Evolutionary conservation across 805 yeast species (phyloP), one percentile per base, ranked within the genome.

Genomic region (Wickerhamiella shivajii): DNA sequence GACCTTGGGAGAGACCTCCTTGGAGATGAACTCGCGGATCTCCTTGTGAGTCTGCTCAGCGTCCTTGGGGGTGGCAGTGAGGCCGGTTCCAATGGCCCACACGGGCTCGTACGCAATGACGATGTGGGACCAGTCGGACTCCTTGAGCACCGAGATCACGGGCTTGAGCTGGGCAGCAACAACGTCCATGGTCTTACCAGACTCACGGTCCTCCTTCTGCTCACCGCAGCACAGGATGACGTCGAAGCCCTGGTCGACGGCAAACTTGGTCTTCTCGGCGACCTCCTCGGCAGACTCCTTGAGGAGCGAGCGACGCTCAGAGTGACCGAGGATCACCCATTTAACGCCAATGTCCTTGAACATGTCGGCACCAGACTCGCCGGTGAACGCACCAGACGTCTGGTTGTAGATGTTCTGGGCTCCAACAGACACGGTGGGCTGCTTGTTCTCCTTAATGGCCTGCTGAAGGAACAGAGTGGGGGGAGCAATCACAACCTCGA

Each of bases 71-170:
- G 98, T 90, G 42, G 98, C 97, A 52, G 97, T 95, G 56, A 90
- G 74, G 57, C 98, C 98, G 50, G 97, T 85, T 61, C 98, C 98
- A 52, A 90, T 90, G 52, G 98, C 98, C 98, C 98, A 90, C 49
- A 90, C 94, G 52, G 98, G 98, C 69, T 90, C 98, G 67, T 90
- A 90, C 54, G 98, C 98, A 60, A 90, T 65, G 46, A 90, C 97
- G 47, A 90, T 68, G 61, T 79, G 69, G 44, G 77, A 52, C 97
- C 97, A 87, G 74, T 85, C 96, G 39, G 60, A 55, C 33, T 41
- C 36, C 52, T 58, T 53, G 43, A 83, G 75, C 41, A 76, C 66
- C 57, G 73, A 77, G 53, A 78, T 63, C 42, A 78, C 96, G 42
- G 97, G 95, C 47, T 72, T 68, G 55, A 87, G 69, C 71, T 90